Base-by-base conservation (phyloP, 345 rosid species). In the Linum lewisii region DNA sequence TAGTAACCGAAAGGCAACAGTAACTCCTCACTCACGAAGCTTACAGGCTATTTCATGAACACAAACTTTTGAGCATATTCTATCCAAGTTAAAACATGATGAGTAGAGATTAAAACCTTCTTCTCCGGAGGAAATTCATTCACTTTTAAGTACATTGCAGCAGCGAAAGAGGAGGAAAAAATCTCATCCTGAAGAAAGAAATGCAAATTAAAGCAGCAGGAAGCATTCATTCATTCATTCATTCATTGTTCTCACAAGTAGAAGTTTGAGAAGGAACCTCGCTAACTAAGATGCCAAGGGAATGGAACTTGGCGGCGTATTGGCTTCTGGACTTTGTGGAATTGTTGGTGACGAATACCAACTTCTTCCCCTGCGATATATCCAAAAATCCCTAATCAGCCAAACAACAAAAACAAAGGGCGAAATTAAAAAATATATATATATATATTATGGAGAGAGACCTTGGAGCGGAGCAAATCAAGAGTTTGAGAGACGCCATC, bases 121-220 rank as follows among this genome's bases (percentile, higher is more conserved):
- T 84, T 88, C 53, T 86, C 75, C 26, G 54, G 69, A 11, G 95
- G 91, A 60, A 92, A 92, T 36, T 83, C 70, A 67, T 82, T 84
- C 63, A 82, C 69, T 58, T 88, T 92, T 73, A 92, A 77, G 74
- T 79, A 86, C 97, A 86, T 88, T 45, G 95, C 97, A 10, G 95
- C 93, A 1, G 95, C 95, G 57, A 86, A 92, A 7, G 97, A 88
- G 0, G 98, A 92, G 6, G 97, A 84, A 63, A 88, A 83, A 38
- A 92, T 88, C 76, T 92, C 97, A 72, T 92, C 91, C 97, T 92
- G 61, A 34, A 65, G 51, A 63, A 38, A 51, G 6, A 11, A 15
- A 2, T n/a, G n/a, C n/a, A n/a, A n/a, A n/a, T n/a, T n/a, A n/a
- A n/a, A n/a, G n/a, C n/a, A n/a, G n/a, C n/a, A n/a, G n/a, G n/a